Evolutionary conservation across 441 rosid species (phyloP).

Genomic region (Croton setiger): DNA sequence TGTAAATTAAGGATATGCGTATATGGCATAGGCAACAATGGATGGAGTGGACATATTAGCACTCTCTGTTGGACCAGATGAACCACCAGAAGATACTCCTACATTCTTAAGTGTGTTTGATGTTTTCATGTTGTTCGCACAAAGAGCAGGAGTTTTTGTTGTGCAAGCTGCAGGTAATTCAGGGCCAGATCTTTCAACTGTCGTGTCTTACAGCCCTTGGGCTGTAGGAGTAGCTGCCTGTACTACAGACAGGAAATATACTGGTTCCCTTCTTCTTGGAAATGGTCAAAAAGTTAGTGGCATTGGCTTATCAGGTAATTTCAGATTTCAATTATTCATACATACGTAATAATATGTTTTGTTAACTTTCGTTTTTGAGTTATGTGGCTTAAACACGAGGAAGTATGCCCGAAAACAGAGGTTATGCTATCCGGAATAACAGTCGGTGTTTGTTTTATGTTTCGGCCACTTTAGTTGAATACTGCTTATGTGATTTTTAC

Average conservation of each 20-base stretch:
- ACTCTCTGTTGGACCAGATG: slow-evolving; percentile 84
- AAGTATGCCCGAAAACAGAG: too few species aligned
- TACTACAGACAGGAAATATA: slow-evolving; percentile 65
- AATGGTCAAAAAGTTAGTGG: slow-evolving; percentile 69
- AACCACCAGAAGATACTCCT: slow-evolving; percentile 77
- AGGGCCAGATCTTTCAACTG: slow-evolving; percentile 78
- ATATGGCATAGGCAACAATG: slow-evolving; percentile 60
- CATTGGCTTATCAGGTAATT: slow-evolving; percentile 74
- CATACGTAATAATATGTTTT: not conserved
- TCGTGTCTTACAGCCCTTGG: slow-evolving; percentile 96
- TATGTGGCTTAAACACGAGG: too few species aligned
- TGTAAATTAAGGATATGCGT: not conserved
- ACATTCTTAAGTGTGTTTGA: slow-evolving; percentile 86
- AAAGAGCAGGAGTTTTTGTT: slow-evolving; percentile 73
- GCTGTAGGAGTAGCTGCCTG: slow-evolving; percentile 84
- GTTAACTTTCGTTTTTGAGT: not conserved
- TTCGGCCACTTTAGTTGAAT: not conserved
- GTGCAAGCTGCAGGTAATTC: slow-evolving; percentile 98
- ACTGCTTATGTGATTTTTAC: not conserved
- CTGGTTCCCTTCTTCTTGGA: slow-evolving; percentile 63
- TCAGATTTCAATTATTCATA: not conserved
- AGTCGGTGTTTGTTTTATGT: not conserved
- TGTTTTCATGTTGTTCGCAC: slow-evolving; percentile 72
- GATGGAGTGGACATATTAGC: slow-evolving; percentile 89
- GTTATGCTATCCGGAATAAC: too few species aligned